These are phyloP conservation scores for Cystobasidium tubakii DNA, from an alignment of 768 basidiomycete species.

Conservation along the genomic window DNA sequence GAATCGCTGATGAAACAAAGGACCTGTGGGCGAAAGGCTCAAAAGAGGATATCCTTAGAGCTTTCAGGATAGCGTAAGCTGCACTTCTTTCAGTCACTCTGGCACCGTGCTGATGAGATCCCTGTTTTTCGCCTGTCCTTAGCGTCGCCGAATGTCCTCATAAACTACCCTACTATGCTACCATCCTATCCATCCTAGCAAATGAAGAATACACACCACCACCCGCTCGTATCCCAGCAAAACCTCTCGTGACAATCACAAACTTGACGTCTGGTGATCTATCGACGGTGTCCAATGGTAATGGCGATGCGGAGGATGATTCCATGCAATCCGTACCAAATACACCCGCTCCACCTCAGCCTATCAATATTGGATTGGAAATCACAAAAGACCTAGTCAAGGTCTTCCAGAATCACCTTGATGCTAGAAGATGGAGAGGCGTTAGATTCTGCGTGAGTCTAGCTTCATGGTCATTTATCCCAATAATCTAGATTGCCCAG, in stretches of 20 bases:
- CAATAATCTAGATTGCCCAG: no score
- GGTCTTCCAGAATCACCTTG: constrained; percentile 79
- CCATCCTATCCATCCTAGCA: constrained; percentile 64
- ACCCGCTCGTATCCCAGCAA: not conserved
- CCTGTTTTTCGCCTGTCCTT: not conserved
- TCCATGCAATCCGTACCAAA: not conserved
- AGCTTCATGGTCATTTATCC: constrained; percentile 13
- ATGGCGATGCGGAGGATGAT: constrained; percentile 48
- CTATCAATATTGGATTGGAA: constrained; percentile 58
- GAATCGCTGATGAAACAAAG: constrained; percentile 1
- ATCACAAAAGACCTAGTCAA: constrained; percentile 84
- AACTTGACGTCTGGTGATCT: not conserved
- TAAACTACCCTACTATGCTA: constrained; percentile 85
- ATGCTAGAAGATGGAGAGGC: constrained; percentile 85
- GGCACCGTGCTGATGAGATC: not conserved
- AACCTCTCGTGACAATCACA: constrained; percentile 31
- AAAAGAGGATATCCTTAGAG: constrained; percentile 12
- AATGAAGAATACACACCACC: not conserved
- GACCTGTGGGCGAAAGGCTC: constrained; percentile 21
- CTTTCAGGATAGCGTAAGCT: constrained; percentile 22
- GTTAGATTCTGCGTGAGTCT: constrained; percentile 72
- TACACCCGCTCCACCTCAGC: constrained; percentile 6
- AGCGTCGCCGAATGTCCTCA: constrained; percentile 73
- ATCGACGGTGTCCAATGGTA: constrained; percentile 44
- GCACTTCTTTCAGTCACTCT: not conserved